Percentiles rank a stretch among this genome's conserved stretches.
Conservation (phyloP, 768 basidiomycete genomes). For the Lyophyllum atratum region DNA sequence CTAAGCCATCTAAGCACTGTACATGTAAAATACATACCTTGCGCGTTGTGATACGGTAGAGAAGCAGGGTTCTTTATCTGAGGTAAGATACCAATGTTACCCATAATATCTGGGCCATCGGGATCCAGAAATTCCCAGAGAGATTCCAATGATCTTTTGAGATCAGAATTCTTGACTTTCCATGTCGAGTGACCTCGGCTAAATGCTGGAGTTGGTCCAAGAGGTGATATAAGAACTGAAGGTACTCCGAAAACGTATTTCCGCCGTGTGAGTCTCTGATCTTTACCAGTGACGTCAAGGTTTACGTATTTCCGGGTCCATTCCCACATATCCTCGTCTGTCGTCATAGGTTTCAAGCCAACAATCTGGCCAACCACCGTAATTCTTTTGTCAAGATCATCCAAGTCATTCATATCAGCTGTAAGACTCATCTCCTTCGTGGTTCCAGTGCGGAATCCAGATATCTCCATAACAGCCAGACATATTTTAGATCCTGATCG, state of each 20-base stretch:
- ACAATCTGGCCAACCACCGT: not conserved
- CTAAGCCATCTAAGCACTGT: not conserved
- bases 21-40: not conserved
- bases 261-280: too few species aligned
- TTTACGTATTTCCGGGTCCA: not conserved
- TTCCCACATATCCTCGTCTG: not conserved
- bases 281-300: too few species aligned
- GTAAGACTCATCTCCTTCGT: not conserved
- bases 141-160: not conserved
- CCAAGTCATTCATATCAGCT: not conserved
- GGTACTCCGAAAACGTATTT: too few species aligned
- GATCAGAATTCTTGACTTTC: not conserved
- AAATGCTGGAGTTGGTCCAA: too few species aligned
- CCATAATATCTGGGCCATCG: not conserved
- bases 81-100: not conserved
- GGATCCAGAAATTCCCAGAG: not conserved
- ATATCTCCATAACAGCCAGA: not conserved
- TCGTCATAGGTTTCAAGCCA: not conserved
- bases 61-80: not conserved
- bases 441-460: not conserved
- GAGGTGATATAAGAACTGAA: too few species aligned
- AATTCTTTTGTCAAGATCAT: not conserved
- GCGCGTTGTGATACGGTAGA: not conserved
- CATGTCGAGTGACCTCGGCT: not conserved
- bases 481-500: not conserved